Conservation (phyloP, 192 early-diverging fungal genomes). For the Linnemannia zychae region DNA sequence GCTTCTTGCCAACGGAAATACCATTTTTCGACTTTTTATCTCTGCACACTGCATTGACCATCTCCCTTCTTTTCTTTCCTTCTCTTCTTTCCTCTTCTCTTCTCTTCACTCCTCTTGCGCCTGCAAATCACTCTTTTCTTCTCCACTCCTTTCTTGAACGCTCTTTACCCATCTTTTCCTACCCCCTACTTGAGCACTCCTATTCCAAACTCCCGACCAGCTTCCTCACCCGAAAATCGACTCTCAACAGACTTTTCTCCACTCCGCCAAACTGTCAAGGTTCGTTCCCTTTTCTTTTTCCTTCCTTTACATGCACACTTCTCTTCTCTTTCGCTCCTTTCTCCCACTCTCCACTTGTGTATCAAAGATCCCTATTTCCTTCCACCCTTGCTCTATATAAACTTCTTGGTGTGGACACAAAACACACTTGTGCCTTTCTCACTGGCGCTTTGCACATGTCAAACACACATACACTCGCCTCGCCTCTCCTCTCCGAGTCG, state of each 20-base stretch:
- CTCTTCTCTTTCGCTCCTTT: no score
- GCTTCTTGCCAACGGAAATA: background rate
- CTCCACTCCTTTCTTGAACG: background rate
- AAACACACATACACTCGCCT: background rate
- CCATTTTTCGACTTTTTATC: background rate
- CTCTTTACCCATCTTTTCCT: background rate
- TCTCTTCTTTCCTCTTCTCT: background rate
- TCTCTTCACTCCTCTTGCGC: background rate
- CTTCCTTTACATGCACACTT: background rate
- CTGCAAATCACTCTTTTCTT: background rate
- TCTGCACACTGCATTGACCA: background rate
- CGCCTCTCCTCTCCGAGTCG: background rate
- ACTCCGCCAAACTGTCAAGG: no score
- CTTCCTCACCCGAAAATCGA: no score
- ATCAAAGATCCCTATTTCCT: background rate
- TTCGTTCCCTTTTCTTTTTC: background rate
- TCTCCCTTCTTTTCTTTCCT: background rate
- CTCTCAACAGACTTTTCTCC: no score
- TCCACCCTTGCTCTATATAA: background rate
- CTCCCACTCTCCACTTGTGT: background rate
- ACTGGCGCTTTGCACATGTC: slow-evolving; percentile 1
- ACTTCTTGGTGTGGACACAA: background rate
- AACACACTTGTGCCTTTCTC: background rate
- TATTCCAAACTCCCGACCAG: no score
- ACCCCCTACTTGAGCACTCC: no score